phyloP scores from a whole-genome alignment of 441 rosid genomes.

The Syzygium syzygioides region DNA sequence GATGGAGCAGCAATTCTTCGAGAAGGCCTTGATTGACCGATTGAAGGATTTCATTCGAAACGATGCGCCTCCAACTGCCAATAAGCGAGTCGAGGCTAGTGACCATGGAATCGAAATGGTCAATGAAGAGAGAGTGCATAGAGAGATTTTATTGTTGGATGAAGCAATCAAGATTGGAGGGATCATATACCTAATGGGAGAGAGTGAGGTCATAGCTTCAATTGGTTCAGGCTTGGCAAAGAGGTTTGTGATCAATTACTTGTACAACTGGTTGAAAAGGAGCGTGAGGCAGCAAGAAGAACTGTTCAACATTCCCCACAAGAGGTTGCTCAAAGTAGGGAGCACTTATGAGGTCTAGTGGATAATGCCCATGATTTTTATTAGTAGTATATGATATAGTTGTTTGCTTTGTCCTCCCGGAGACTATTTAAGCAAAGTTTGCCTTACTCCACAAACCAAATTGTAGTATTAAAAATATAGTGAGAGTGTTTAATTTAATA shows the following conservation, averaged over 20 bases:
- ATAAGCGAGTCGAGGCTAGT: not conserved
- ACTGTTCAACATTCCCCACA: not conserved
- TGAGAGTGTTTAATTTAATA: not conserved
- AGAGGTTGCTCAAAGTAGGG: slow-evolving; percentile 7
- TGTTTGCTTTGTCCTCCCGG: not conserved
- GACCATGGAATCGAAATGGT: not conserved
- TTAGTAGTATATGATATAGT: not conserved
- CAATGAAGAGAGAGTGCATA: not conserved
- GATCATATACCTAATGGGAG: slow-evolving; percentile 1
- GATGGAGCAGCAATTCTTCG: not conserved
- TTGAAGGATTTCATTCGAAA: not conserved
- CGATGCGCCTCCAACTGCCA: not conserved
- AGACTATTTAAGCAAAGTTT: not conserved
- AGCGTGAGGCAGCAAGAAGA: not conserved
- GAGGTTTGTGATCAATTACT: not conserved
- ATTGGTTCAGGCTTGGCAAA: not conserved
- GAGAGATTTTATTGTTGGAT: not conserved
- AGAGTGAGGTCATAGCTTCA: not conserved
- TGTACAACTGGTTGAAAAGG: slow-evolving; percentile 3
- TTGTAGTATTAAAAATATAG: not conserved
- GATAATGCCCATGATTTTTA: not conserved
- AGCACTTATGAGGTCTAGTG: not conserved
- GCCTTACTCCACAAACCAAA: not conserved
- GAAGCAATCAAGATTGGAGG: not conserved
- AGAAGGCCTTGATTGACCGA: not conserved